A percentile compares a stretch with the other conserved stretches of the same genome.
Conservation (phyloP, 176 grass and related monocot genomes). For the Oryza nivara region DNA sequence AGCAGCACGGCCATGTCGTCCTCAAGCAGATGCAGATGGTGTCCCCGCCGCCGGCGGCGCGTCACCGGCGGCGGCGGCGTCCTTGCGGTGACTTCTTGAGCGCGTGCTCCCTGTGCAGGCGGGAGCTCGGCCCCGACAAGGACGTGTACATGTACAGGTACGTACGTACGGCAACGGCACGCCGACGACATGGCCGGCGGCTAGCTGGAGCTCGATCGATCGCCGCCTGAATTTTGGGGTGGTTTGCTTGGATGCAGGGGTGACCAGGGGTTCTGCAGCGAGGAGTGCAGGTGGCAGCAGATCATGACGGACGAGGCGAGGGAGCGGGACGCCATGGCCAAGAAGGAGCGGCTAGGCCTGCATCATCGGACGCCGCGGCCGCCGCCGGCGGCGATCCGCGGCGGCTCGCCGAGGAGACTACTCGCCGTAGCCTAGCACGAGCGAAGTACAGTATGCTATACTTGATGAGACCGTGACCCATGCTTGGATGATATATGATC, state of each 20-base stretch:
- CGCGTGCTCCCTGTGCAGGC: slow-evolving; percentile 61
- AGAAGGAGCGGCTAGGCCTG: slow-evolving; percentile 27
- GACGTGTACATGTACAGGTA: slow-evolving; percentile 80
- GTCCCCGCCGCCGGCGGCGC: background rate
- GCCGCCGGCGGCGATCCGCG: slow-evolving; percentile 3
- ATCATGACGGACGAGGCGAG: slow-evolving; percentile 55
- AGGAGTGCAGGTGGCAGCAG: slow-evolving; percentile 57
- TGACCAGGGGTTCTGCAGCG: slow-evolving; percentile 77
- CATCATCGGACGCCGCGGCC: background rate
- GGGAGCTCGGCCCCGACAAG: slow-evolving; percentile 52
- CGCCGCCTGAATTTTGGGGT: background rate
- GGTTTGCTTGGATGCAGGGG: slow-evolving; percentile 43
- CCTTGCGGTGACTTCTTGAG: slow-evolving; percentile 38
- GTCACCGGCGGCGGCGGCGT: background rate
- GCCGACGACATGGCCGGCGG: background rate
- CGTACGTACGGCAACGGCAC: background rate
- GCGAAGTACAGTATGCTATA: background rate
- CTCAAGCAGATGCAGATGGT: slow-evolving; percentile 64
- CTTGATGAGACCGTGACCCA: background rate
- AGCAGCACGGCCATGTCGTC: slow-evolving; percentile 40
- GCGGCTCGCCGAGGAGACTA: slow-evolving; percentile 23
- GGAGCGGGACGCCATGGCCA: slow-evolving; percentile 41
- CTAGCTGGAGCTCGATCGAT: no score
- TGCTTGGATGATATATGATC: background rate
- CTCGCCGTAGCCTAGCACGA: slow-evolving; percentile 38